These are phyloP conservation scores for Vanderwaltozyma polyspora DNA, from an alignment of 805 yeast genomes.

Conservation along the genomic window DNA sequence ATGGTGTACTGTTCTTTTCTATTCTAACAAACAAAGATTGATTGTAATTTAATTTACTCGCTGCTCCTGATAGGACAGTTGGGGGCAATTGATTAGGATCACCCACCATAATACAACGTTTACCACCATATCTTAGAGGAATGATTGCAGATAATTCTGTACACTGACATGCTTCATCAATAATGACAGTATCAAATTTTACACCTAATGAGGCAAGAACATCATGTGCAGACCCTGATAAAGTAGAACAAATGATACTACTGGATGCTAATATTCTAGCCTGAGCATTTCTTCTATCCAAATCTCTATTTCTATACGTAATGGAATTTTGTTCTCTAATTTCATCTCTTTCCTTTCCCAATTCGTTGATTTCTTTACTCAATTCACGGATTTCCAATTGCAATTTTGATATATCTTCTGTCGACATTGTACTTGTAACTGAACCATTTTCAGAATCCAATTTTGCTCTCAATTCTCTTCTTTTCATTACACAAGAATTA, in stretches of 20 bases:
- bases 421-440: slow-evolving; percentile 34
- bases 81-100: slow-evolving; percentile 98
- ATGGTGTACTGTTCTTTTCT: slow-evolving; percentile 54
- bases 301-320: slow-evolving; percentile 62
- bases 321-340: slow-evolving; percentile 65
- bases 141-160: slow-evolving; percentile 85
- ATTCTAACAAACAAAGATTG: slow-evolving; percentile 90
- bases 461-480: slow-evolving; percentile 42
- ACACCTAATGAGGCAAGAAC: slow-evolving; percentile 63
- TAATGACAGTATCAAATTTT: slow-evolving; percentile 78
- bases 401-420: slow-evolving; percentile 37
- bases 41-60: slow-evolving; percentile 69
- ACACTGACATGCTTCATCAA: slow-evolving; percentile 97
- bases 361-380: slow-evolving; percentile 49
- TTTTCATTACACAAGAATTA: slow-evolving; percentile 44
- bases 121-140: slow-evolving; percentile 86
- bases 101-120: slow-evolving; percentile 90
- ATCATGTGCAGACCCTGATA: slow-evolving; percentile 92
- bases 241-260: slow-evolving; percentile 80
- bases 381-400: slow-evolving; percentile 44
- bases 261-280: slow-evolving; percentile 60
- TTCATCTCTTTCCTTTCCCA: slow-evolving; percentile 66
- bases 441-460: slow-evolving; percentile 32
- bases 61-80: slow-evolving; percentile 82
- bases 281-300: slow-evolving; percentile 65